Base-by-base conservation (phyloP, 768 basidiomycete genomes). In the Tubosaeta sp. region DNA sequence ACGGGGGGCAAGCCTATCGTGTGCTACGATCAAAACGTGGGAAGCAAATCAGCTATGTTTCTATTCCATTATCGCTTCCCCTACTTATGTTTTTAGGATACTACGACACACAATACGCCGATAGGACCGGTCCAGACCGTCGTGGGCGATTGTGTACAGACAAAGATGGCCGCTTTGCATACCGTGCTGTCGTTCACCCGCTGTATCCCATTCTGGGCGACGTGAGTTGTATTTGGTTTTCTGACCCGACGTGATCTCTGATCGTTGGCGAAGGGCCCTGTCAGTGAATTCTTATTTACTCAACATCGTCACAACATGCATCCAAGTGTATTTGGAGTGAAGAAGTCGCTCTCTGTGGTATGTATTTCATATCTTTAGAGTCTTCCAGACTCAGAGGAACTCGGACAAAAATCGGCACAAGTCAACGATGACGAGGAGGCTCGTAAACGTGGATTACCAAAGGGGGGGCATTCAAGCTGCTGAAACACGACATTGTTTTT, bases 241-340 rank as follows among this genome's bases (percentile, higher is more conserved):
- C 47, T 49, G 49, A 53, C 18, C 51, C 49, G 12, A 44, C 13
- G 1, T 32, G 14, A 16, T 30, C 49, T 36, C 34, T 63, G 48
- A 67, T 39, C 12, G 21, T 31, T 51, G n/a, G n/a, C n/a, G 10
- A 55, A 82, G 77, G 90, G 89, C 1, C 81, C 91, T 0, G 88
- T 90, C 3, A 87, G 86, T 0, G 70, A 72, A 14, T 58, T 94
- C 55, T 65, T 92, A 21, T 46, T 68, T 1, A 61, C 62, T 0
- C 71, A 90, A 9, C 76, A 76, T 11, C 75, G 91, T 43, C 91
- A 93, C 60, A 80, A 83, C 51, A 83, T 83, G 72, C 77, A 91
- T 13, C 90, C 91, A 11, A 87, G 80, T 12, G 88, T 92, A 3
- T 91, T 92, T 67, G 90, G 91, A 11, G 90, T 88, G 19, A 89